These are phyloP conservation scores for Penicillium riverlandense DNA, from an alignment of 495 filamentous ascomycete species.

Conservation along the genomic window DNA sequence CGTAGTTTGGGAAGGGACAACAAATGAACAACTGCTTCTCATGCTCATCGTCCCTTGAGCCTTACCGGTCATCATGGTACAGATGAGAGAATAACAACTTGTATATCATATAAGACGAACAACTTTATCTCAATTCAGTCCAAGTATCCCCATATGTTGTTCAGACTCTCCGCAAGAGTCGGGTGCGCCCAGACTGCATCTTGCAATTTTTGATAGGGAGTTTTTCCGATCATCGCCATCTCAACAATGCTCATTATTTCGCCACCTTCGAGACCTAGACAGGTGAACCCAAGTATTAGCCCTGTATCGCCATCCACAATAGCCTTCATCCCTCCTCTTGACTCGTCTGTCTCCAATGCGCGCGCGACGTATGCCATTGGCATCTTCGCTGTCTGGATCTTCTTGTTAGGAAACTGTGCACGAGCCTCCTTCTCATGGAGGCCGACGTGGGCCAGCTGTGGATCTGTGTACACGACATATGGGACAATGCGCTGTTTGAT, in stretches of 20 bases:
- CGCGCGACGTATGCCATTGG: constrained; percentile 44
- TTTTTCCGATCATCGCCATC: constrained; percentile 28
- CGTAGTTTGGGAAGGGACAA: no score
- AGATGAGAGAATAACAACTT: no score
- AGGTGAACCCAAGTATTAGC: constrained; percentile 32
- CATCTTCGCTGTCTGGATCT: constrained; percentile 38
- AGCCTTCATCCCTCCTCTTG: constrained; percentile 45
- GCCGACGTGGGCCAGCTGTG: constrained; percentile 45
- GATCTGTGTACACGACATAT: constrained; percentile 46
- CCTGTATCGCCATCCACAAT: neutral
- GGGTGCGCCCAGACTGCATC: constrained; percentile 45
- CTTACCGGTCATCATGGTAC: no score
- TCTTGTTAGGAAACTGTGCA: neutral
- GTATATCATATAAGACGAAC: no score
- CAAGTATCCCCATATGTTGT: constrained; percentile 24
- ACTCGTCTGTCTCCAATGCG: constrained; percentile 45
- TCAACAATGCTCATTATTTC: constrained; percentile 47
- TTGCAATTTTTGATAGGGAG: constrained; percentile 31
- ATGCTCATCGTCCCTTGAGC: no score
- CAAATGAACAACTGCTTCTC: no score
- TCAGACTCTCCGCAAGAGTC: constrained; percentile 40
- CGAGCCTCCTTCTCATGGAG: constrained; percentile 31
- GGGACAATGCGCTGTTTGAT: constrained; percentile 31
- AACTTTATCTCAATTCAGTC: no score
- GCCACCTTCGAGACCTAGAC: constrained; percentile 44